Base-by-base conservation (phyloP, 2,329 filamentous ascomycete species). In the Triangularia verruculosa region DNA sequence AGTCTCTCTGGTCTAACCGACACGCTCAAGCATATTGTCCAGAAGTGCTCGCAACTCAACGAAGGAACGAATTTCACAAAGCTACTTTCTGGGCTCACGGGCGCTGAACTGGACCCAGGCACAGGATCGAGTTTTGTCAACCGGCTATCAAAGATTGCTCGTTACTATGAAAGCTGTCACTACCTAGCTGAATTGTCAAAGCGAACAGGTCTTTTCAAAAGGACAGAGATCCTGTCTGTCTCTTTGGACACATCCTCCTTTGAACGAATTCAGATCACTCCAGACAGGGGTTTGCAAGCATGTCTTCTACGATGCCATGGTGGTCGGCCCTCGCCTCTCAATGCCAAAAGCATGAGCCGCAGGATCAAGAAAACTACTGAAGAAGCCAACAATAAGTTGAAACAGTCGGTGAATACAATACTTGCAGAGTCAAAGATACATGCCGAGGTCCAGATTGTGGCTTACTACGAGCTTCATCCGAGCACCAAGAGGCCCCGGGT, bases 361-460 rank as follows among this genome's bases (percentile, higher is more conserved):
- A 67, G 6, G 20, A 22, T 69, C 12, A 2, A 28, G 17, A 25
- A 27, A 34, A 3, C 6, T 20, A 12, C 30, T 12, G 8, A 15
- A 24, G 12, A 13, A 25, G 27, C 22, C 9, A 27, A 61, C 17
- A n/a, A 28, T 1, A 30, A 11, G 2, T 67, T 66, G 13, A 17
- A 15, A 3, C 32, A 47, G 3, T 59, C 52, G 0, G 30, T 64
- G 6, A 25, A 17, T 7, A 57, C 53, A 0, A 30, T 27, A 2
- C 71, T 73, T 3, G 28, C 59, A 3, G 67, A 73, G 1, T 72
- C 71, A n/a, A 78, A 75, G 57, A 74, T 83, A 24, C 82, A 84
- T 64, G 81, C 81, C 3, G 80, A 84, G 68, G 76, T 84, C 25
- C 80, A 83, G 64, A 75, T 84, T 20, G 63, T 83, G 8, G 77